phyloP scores from a whole-genome alignment of 441 rosid species.

The Gossypium schwendimanii region DNA sequence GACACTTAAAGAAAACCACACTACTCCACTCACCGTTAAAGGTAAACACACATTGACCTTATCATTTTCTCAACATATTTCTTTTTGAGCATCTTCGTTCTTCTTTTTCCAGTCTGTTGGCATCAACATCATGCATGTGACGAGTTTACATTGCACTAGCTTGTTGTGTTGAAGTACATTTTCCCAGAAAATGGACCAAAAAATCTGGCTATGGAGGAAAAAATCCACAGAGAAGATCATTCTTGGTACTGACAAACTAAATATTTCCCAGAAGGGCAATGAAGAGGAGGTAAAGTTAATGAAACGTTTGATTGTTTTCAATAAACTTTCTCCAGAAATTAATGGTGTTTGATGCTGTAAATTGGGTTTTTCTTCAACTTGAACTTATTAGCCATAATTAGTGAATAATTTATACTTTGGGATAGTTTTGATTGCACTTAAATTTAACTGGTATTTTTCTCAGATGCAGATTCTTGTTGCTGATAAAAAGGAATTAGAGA shows the following conservation, averaged over 20 bases:
- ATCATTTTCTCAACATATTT: not conserved
- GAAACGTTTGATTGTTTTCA: not conserved
- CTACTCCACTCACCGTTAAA: not conserved
- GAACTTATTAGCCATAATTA: not conserved
- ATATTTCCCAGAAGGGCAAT: constrained; percentile 26
- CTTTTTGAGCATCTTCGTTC: not conserved
- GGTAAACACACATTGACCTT: not conserved
- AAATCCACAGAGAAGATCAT: constrained; percentile 50
- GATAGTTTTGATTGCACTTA: not conserved
- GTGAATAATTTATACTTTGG: not conserved
- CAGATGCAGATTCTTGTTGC: constrained; percentile 41
- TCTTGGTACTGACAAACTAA: constrained; percentile 29
- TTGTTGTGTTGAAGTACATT: not conserved
- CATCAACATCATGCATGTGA: not conserved
- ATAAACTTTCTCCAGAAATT: not conserved
- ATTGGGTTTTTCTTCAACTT: not conserved
- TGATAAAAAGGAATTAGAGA: constrained; percentile 54
- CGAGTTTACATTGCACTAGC: not conserved
- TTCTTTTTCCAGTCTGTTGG: not conserved
- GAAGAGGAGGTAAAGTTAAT: constrained; percentile 47
- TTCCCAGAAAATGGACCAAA: constrained; percentile 43
- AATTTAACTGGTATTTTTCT: not conserved
- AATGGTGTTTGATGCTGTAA: not conserved
- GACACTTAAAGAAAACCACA: not conserved
- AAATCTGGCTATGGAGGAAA: constrained; percentile 76